A percentile compares a stretch with the other conserved stretches of the same genome.
Evolutionary conservation across 2,329 filamentous ascomycete genomes (phyloP).

Genomic region (Paecilomyces formosus): DNA sequence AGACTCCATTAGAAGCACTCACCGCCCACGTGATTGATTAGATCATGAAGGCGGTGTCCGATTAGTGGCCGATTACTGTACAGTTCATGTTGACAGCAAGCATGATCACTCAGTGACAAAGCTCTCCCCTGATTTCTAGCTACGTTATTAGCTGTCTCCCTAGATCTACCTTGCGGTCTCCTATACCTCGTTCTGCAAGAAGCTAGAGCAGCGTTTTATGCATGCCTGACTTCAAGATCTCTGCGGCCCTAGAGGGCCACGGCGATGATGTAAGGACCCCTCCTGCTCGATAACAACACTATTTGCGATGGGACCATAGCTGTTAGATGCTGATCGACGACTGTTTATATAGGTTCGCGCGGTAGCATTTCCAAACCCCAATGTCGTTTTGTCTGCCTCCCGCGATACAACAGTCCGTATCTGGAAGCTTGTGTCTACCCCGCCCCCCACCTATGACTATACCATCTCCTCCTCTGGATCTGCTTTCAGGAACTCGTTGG

Average conservation of each 20-base stretch:
- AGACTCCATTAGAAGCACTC: neutral
- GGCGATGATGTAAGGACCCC: constrained; percentile 73
- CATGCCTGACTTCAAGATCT: constrained; percentile 87
- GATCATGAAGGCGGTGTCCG: neutral
- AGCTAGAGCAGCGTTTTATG: constrained; percentile 16
- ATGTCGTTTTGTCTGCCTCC: constrained; percentile 74
- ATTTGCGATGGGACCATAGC: constrained; percentile 67
- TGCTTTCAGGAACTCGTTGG: constrained; percentile 79
- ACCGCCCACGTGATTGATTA: neutral
- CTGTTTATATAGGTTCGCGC: constrained; percentile 63
- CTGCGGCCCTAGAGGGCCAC: constrained; percentile 80
- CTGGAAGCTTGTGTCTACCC: constrained; percentile 64
- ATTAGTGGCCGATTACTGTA: neutral
- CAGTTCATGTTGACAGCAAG: neutral
- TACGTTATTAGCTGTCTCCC: neutral
- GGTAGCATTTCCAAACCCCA: constrained; percentile 67
- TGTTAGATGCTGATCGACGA: constrained; percentile 52
- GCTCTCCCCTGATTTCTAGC: neutral
- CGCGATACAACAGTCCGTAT: constrained; percentile 83
- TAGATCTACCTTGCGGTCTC: neutral
- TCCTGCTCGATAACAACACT: constrained; percentile 12
- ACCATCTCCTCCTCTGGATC: constrained; percentile 72
- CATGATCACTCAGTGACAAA: neutral
- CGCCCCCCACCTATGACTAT: constrained; percentile 66
- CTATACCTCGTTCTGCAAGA: neutral